Base-by-base conservation (phyloP, 2,329 filamentous ascomycete species). In the Colletotrichum eremochloae region DNA sequence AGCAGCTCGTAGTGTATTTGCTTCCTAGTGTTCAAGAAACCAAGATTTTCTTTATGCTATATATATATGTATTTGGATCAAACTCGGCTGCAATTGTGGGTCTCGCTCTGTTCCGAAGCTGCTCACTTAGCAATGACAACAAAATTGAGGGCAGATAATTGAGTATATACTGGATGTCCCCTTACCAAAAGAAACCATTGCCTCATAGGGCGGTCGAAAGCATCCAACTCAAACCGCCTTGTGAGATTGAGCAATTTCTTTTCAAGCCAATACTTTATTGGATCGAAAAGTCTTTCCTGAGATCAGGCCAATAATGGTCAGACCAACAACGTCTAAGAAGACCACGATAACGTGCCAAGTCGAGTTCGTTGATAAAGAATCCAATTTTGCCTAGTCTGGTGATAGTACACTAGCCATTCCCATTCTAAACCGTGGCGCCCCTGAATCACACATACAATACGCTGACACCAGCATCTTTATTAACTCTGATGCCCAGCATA, bases 361-460 rank as follows among this genome's bases (percentile, higher is more conserved):
- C 52, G 18, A 38, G 7, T 57, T 65, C 66, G n/a, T 72, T 72
- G 66, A 72, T 55, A 65, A 70, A 72, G 33, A 72, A 72, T 62
- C 55, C 66, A 57, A 70, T 65, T 70, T 69, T 72, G 61, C 70
- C 70, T 70, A 72, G 70, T 65, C 70, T 70, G 70, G 70, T 72
- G 70, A 61, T 72, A 70, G 48, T 65, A 72, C 70, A 70, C 70
- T 69, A 48, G 67, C 67, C 70, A 31, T 72, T 48, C 70, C 66
- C 65, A 72, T 65, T 70, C 70, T 72, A 72, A 71, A 65, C 66
- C 70, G n/a, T 70, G 55, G 70, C 70, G 70, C 70, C 70, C 29
- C 66, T 56, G 53, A 72, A 70, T 72, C 70, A 72, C 65, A 56
- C 52, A 48, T 62, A 71, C 60, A 63, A 56, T 61, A 70, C 33